A percentile compares a stretch with the other conserved stretches of the same genome.
These are phyloP conservation scores for Carex scoparia DNA, from an alignment of 176 grass and related monocot species.

Conservation along the genomic window DNA sequence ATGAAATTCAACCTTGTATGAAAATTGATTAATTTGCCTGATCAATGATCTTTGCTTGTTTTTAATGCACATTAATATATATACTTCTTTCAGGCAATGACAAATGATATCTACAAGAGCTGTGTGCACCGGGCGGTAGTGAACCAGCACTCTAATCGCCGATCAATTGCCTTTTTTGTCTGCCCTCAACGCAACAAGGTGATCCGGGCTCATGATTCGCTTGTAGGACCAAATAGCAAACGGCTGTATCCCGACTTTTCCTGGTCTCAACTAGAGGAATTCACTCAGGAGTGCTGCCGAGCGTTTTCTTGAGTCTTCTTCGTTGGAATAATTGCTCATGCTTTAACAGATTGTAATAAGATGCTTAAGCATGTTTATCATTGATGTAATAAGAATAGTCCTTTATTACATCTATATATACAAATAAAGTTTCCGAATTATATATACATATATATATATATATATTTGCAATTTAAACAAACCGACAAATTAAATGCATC, in stretches of 20 bases:
- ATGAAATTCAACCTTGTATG: not conserved
- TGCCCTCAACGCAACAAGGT: constrained; percentile 15
- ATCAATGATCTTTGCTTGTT: not conserved
- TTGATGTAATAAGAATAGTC: not conserved
- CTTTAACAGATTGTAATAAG: not conserved
- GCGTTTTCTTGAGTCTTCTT: constrained; percentile 26
- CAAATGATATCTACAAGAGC: constrained; percentile 30
- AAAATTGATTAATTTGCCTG: not conserved
- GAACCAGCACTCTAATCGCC: constrained; percentile 1
- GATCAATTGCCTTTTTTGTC: constrained; percentile 26
- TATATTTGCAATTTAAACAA: too few species aligned
- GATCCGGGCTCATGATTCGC: constrained; percentile 17
- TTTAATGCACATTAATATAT: not conserved
- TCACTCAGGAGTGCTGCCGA: constrained; percentile 23
- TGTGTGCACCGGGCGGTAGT: constrained; percentile 27
- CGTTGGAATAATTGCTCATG: not conserved
- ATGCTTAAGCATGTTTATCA: not conserved
- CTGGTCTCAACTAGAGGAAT: constrained; percentile 20
- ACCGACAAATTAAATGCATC: too few species aligned
- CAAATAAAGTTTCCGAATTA: too few species aligned
- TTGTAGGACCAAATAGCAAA: not conserved
- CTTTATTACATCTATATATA: not conserved
- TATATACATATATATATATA: too few species aligned
- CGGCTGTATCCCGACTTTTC: constrained; percentile 21
- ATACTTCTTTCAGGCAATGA: constrained; percentile 12